Base-by-base conservation (phyloP, 306 rosid species). In the Arachis stenosperma region DNA sequence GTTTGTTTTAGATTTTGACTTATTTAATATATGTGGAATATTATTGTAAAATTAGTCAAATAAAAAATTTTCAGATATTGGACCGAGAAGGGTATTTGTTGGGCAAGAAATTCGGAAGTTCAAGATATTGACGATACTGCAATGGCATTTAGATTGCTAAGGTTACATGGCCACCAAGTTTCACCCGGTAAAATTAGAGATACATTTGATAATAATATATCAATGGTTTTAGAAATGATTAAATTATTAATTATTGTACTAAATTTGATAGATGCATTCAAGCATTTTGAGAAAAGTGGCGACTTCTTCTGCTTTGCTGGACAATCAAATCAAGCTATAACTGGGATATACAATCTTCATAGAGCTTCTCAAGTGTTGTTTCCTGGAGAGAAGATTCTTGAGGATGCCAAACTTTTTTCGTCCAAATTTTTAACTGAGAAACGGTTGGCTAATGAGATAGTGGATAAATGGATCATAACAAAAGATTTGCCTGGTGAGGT, bases 401-500 rank as follows among this genome's bases (percentile, higher is more conserved):
- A 82, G 52, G 84, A 86, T 12, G 93, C 93, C 47, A 88, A 70
- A 65, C 57, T 66, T 7, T 88, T 85, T 76, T 75, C 96, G 0
- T 68, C 80, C 51, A 85, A 75, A 27, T 88, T 83, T 69, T 86
- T 92, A 9, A 56, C 85, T 54, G 55, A 77, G 65, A 89, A 92
- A 77, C 90, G 79, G 53, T 89, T 80, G 66, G 69, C 84, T 6
- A 74, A 86, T 68, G 74, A 86, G 54, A 81, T 92, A 27, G 65
- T 89, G 1, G 98, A 92, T 77, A 92, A 92, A 79, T 92, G 98
- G 98, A 86, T 92, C 69, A 86, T 92, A 53, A 79, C 76, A 7
- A 92, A 89, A 83, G 93, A 92, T 74, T 82, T 92, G 47, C 89
- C 92, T 2, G 96, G 92, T 14, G 98, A 92, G 93, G 97, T 91